phyloP scores from a whole-genome alignment of 495 filamentous ascomycete species.

The Aspergillus bridgeri region DNA sequence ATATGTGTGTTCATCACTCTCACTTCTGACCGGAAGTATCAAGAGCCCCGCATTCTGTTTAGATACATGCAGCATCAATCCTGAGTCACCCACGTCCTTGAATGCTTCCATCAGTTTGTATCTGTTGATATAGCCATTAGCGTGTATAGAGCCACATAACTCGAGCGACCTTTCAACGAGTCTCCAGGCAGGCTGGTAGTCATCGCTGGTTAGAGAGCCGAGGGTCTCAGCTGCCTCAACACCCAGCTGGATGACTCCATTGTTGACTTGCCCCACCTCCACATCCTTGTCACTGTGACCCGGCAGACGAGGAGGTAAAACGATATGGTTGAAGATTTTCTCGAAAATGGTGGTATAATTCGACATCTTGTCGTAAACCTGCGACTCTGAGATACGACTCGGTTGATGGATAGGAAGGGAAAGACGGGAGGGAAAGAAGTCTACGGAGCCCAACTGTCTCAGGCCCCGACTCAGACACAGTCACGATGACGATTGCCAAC shows the following conservation, averaged over 20 bases:
- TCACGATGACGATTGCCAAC: too few species aligned
- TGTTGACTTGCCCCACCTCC: background rate
- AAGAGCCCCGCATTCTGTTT: conserved; percentile 55
- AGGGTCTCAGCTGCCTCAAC: background rate
- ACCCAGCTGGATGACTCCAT: background rate
- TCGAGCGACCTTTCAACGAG: background rate
- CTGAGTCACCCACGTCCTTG: background rate
- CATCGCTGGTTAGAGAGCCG: background rate
- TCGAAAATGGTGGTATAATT: background rate
- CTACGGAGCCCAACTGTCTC: too few species aligned
- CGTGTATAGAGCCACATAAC: background rate
- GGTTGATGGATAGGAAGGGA: too few species aligned
- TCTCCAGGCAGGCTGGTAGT: background rate
- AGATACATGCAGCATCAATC: conserved; percentile 44
- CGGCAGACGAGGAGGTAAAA: background rate
- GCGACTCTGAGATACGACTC: too few species aligned
- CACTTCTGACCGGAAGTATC: conserved; percentile 27
- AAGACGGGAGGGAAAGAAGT: too few species aligned
- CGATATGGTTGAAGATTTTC: background rate
- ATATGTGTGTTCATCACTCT: conserved; percentile 4
- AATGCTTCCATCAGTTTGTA: background rate
- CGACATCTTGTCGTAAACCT: background rate
- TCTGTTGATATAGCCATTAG: background rate
- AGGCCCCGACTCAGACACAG: too few species aligned
- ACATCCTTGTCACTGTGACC: background rate